phyloP scores from a whole-genome alignment of 306 rosid genomes.

The Quercus glauca region DNA sequence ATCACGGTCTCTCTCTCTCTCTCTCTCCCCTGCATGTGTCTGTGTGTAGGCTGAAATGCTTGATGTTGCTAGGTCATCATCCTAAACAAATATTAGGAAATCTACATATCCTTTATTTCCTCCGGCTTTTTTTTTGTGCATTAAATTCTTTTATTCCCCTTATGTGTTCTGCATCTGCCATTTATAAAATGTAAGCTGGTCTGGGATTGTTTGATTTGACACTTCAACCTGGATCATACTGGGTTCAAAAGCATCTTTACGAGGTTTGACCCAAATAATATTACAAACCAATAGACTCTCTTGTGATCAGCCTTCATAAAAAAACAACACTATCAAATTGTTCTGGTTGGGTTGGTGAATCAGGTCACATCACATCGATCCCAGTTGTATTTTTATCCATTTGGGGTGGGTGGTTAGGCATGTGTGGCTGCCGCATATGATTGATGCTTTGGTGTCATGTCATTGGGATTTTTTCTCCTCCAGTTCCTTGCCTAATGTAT shows the following conservation, averaged over 20 bases:
- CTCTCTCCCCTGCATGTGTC: background rate
- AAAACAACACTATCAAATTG: background rate
- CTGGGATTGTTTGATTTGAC: background rate
- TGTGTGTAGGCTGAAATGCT: background rate
- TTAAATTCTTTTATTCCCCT: background rate
- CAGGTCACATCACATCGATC: background rate
- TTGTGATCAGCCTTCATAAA: background rate
- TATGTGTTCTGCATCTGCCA: background rate
- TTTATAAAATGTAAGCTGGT: background rate
- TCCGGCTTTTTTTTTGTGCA: background rate
- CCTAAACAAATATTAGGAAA: background rate
- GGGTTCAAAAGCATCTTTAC: background rate
- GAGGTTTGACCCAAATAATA: background rate
- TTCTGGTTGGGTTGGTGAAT: background rate
- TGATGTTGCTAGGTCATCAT: background rate
- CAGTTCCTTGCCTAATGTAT: background rate
- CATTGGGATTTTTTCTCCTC: background rate
- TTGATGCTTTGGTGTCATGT: background rate
- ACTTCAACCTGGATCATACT: background rate
- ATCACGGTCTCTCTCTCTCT: constrained; percentile 50
- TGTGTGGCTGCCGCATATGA: background rate
- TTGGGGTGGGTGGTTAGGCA: background rate
- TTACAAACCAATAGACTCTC: background rate
- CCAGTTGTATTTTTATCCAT: background rate
- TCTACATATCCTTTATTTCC: background rate